phyloP scores from a whole-genome alignment of 2,329 filamentous ascomycete genomes.

The Onygenales sp. region DNA sequence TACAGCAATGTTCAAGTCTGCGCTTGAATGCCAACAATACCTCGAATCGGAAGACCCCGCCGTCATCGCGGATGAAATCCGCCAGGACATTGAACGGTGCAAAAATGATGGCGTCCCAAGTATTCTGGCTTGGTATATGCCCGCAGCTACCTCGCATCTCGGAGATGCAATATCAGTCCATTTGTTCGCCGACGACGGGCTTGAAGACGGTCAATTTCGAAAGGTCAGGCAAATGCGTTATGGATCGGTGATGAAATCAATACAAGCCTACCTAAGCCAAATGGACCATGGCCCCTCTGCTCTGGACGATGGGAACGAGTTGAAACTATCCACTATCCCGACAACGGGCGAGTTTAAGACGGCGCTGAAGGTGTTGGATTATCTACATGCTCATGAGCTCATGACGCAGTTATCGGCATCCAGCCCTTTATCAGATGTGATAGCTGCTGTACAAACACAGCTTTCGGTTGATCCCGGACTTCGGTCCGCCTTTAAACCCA shows the following conservation, averaged over 20 bases:
- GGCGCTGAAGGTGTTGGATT: slow-evolving; percentile 14
- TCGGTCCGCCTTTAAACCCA: not conserved
- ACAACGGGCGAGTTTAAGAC: slow-evolving; percentile 9
- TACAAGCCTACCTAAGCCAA: slow-evolving; percentile 11
- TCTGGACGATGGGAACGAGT: not conserved
- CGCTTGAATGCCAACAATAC: slow-evolving; percentile 3
- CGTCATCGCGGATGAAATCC: slow-evolving; percentile 12
- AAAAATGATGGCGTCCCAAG: slow-evolving; percentile 13
- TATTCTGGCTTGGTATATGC: slow-evolving; percentile 12
- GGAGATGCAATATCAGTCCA: slow-evolving; percentile 7
- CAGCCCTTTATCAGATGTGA: slow-evolving; percentile 1
- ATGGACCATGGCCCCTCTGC: slow-evolving; percentile 2
- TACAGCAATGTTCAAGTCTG: slow-evolving; percentile 3
- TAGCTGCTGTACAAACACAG: not conserved
- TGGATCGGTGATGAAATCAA: slow-evolving; percentile 8
- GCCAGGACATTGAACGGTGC: slow-evolving; percentile 21
- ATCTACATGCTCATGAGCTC: slow-evolving; percentile 10
- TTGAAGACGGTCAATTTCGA: not conserved
- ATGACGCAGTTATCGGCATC: slow-evolving; percentile 2
- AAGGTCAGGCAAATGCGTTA: slow-evolving; percentile 9
- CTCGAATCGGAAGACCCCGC: slow-evolving; percentile 9
- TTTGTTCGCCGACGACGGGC: slow-evolving; percentile 9
- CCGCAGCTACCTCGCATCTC: slow-evolving; percentile 6
- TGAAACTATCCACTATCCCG: slow-evolving; percentile 7
- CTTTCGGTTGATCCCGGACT: not conserved